Evolutionary conservation across 768 basidiomycete species (phyloP).

Genomic region (Rhodotorula kratochvilovae): DNA sequence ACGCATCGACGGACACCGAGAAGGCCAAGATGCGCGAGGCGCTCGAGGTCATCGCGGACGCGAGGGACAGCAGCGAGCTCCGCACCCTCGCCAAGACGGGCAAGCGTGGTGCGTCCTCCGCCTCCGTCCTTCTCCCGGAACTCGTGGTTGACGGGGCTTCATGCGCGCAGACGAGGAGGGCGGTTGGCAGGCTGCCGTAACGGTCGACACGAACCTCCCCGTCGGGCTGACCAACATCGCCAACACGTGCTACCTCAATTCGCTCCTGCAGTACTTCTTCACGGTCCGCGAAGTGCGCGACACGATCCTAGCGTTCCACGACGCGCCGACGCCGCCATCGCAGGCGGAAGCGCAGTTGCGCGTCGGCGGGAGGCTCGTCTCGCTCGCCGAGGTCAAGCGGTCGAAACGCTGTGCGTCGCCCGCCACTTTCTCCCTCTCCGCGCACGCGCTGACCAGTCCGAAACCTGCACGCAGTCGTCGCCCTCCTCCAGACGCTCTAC

Average conservation of each 20-base stretch:
- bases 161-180: neutral
- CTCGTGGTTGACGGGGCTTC: no score
- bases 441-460: slow-evolving; percentile 3
- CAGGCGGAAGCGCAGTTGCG: slow-evolving; percentile 60
- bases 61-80: slow-evolving; percentile 66
- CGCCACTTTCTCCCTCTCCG: neutral
- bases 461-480: slow-evolving; percentile 58
- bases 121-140: neutral
- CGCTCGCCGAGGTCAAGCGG: slow-evolving; percentile 70
- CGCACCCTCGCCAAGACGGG: slow-evolving; percentile 64
- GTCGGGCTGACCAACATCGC: slow-evolving; percentile 54
- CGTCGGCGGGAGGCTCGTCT: slow-evolving; percentile 80
- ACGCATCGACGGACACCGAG: slow-evolving; percentile 13
- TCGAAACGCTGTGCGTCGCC: slow-evolving; percentile 71
- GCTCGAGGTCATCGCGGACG: slow-evolving; percentile 59
- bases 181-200: slow-evolving; percentile 22
- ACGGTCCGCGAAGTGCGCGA: slow-evolving; percentile 86
- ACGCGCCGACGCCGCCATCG: slow-evolving; percentile 64
- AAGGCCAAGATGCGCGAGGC: slow-evolving; percentile 57
- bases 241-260: slow-evolving; percentile 96
- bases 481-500: slow-evolving; percentile 73
- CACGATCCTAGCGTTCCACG: slow-evolving; percentile 62
- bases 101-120: slow-evolving; percentile 62
- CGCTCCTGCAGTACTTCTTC: slow-evolving; percentile 93
- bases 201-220: slow-evolving; percentile 63